Evolutionary conservation across 23 red algal genomes (phyloP).

Genomic region (Gracilaria domingensis): DNA sequence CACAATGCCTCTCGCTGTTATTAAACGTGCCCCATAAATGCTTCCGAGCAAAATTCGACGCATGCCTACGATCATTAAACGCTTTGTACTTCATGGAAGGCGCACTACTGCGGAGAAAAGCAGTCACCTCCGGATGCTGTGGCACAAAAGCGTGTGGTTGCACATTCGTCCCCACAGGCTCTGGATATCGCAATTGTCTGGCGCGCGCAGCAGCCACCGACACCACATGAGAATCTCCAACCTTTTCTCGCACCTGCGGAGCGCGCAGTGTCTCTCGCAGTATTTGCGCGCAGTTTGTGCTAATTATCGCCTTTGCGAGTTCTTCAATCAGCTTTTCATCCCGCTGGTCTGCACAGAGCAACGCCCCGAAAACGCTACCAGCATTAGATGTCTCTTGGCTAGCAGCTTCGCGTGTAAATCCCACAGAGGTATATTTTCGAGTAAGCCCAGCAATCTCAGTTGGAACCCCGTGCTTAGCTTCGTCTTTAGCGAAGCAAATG

Average conservation of each 20-base stretch:
- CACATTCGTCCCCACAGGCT: neutral
- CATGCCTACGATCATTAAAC: neutral
- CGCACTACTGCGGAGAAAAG: neutral
- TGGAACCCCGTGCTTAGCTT: neutral
- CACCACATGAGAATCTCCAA: neutral
- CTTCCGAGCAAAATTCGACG: neutral
- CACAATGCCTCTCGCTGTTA: neutral
- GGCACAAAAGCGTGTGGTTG: neutral
- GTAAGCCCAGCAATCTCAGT: neutral
- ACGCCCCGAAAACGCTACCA: neutral
- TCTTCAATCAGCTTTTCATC: neutral
- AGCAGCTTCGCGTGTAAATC: neutral
- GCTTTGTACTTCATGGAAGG: slow-evolving; percentile 8
- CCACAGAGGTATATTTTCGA: neutral
- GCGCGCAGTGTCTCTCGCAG: slow-evolving; percentile 3
- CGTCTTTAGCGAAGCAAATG: neutral
- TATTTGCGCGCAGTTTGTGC: neutral
- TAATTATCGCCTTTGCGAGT: neutral
- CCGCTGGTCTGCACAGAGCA: neutral
- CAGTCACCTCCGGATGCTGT: neutral
- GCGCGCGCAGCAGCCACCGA: neutral
- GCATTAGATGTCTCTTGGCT: neutral
- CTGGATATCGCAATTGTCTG: neutral
- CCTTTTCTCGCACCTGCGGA: neutral
- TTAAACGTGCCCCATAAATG: slow-evolving; percentile 7